Evolutionary conservation across 2,329 filamentous ascomycete genomes (phyloP), one percentile per base, ranked within the genome.

Genomic region (Parastagonospora nodorum): DNA sequence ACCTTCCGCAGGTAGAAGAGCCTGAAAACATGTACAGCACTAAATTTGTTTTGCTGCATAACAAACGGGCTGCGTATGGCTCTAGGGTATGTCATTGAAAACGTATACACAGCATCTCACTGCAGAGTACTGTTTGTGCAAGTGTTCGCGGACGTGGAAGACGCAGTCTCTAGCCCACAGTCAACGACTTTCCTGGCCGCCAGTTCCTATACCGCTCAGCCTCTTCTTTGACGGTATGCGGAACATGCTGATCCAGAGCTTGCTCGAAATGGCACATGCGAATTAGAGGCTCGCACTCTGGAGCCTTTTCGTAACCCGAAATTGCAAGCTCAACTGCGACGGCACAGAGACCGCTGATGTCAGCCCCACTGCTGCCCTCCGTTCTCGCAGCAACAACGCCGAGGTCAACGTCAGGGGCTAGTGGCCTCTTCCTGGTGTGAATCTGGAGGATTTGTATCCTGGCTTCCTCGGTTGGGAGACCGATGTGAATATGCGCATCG

Each of bases 281-380:
- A 73, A 50, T 56, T 42, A 61, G 42, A 41, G 70, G 50, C 41
- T 58, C 55, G 12, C 54, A 56, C 8, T 63, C 63, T 5, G 54
- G 58, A 31, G 51, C 45, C 37, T 59, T 54, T 39, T 62, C 62
- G 44, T 69, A 69, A 27, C 74, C 67, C 8, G 62, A 56, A 33
- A 74, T 68, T 9, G 70, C 69, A 47, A 69, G 49, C 28, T 74
- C 67, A 37, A 75, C 73, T 1, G 75, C 77, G 2, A 71, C 61
- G 14, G 70, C 61, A 58, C 77, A 80, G 4, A 88, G 80, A 15
- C 77, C 80, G 35, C 86, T 83, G 52, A 97, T 84, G 74, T 97
- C 93, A 0, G 92, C 92, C 2, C 92, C 92, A 1, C 91, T 94
- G 71, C 89, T 90, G 0, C 91, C 91, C 7, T 92, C 87, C 0